These are phyloP conservation scores for Yarrowia alimentaria DNA, from an alignment of 805 yeast genomes.

Conservation along the genomic window DNA sequence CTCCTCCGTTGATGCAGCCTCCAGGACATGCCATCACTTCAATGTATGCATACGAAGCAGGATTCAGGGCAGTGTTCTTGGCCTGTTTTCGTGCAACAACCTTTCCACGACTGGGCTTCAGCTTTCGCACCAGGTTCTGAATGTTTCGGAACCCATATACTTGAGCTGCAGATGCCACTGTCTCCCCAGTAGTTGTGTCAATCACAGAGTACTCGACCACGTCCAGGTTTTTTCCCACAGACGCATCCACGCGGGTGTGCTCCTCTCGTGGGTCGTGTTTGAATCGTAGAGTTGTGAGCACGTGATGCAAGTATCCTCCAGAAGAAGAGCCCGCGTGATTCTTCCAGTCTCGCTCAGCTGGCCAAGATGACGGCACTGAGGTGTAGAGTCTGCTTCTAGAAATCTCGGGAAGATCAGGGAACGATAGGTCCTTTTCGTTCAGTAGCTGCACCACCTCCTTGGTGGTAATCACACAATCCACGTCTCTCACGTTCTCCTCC, in stretches of 20 bases:
- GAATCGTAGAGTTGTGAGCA: slow-evolving; percentile 45
- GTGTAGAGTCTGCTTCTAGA: slow-evolving; percentile 43
- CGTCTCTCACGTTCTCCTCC: slow-evolving; percentile 49
- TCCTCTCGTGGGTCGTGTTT: slow-evolving; percentile 32
- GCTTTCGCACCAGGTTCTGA: slow-evolving; percentile 84
- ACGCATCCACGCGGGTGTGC: slow-evolving; percentile 45
- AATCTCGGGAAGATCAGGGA: slow-evolving; percentile 34
- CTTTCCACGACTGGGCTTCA: slow-evolving; percentile 49
- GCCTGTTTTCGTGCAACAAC: slow-evolving; percentile 32
- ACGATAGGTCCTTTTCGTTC: not conserved
- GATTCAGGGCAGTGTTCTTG: slow-evolving; percentile 49
- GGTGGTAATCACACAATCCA: slow-evolving; percentile 93
- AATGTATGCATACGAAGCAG: slow-evolving; percentile 69
- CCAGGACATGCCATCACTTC: slow-evolving; percentile 99
- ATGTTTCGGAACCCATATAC: slow-evolving; percentile 93
- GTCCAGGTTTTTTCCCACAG: slow-evolving; percentile 67
- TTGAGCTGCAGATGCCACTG: slow-evolving; percentile 55
- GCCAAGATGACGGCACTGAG: slow-evolving; percentile 65
- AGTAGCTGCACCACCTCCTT: slow-evolving; percentile 76
- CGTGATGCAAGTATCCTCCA: slow-evolving; percentile 84
- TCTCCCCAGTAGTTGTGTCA: slow-evolving; percentile 35
- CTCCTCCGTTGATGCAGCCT: slow-evolving; percentile 97
- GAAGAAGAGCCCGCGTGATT: slow-evolving; percentile 77
- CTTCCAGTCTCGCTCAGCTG: slow-evolving; percentile 59
- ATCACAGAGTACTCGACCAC: slow-evolving; percentile 65